phyloP scores from a whole-genome alignment of 2,329 filamentous ascomycete species.

The Venturia nashicola region DNA sequence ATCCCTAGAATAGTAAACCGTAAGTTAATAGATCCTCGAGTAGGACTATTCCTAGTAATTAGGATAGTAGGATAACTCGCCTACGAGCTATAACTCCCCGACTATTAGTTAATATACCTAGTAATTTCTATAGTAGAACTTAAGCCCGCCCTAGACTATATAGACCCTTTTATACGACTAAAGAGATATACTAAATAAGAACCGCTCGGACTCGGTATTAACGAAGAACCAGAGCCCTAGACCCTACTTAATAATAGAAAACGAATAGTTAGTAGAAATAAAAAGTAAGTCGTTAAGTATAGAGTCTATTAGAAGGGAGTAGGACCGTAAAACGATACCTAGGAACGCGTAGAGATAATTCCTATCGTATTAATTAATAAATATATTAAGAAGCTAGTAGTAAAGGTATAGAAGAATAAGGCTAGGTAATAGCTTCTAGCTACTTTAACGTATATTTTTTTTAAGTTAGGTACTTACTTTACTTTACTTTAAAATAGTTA shows the following conservation, averaged over 20 bases:
- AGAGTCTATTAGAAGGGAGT: neutral
- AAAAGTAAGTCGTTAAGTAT: neutral
- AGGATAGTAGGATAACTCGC: neutral
- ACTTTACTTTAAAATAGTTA: too few relatives aligned
- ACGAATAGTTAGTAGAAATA: neutral
- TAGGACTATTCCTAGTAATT: neutral
- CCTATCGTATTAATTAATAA: too few relatives aligned
- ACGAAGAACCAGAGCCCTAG: neutral
- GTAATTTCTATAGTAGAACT: neutral
- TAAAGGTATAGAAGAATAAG: too few relatives aligned
- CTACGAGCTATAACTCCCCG: neutral
- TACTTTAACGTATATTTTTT: too few relatives aligned
- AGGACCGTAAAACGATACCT: neutral
- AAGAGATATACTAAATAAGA: neutral
- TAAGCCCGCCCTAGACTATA: neutral
- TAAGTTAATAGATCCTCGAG: neutral
- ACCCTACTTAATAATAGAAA: neutral
- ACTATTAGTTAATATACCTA: neutral
- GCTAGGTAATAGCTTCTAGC: too few relatives aligned
- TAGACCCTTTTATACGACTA: neutral
- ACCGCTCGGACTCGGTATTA: neutral
- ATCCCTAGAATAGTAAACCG: neutral
- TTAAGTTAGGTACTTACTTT: too few relatives aligned
- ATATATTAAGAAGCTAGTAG: too few relatives aligned
- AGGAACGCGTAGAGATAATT: neutral